Base-by-base conservation (phyloP, 176 grass and related monocot genomes). In the Ensete ventricosum region DNA sequence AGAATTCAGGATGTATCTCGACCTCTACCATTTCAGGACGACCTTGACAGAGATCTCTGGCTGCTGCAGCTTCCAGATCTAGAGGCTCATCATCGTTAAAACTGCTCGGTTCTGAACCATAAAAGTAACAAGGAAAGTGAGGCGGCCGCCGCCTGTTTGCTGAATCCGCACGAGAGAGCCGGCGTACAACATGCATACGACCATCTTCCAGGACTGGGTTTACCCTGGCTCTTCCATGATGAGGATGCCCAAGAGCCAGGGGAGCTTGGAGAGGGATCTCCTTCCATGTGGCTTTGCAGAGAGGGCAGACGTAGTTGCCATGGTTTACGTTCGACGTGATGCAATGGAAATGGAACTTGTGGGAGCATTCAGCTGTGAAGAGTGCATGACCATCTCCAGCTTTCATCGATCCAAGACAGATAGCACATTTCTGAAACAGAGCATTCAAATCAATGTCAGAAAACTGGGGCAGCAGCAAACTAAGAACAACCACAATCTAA, bases 371-470 rank as follows among this genome's bases (percentile, higher is more conserved):
- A 29, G 73, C 73, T 12, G 73, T 75, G 26, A 75, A 75, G 54
- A 75, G 73, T 7, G 73, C 54, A 48, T 48, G 54, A 43, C 73
- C 73, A 60, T 75, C 54, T 9, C 73, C 54, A 3, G 73, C 54
- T 59, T 60, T 75, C 73, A 75, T 75, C 25, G 54, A n/a, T 19
- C 73, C 73, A 75, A 75, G 73, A 48, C 73, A 75, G 17, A 75
- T 75, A 59, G 73, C 26, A 75, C 73, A 75, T 49, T 58, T 60
- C 73, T 75, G 73, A 48, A 58, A 20, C 26, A 60, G 17, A 75
- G 34, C 21, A 11, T 14, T 53, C 16, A 16, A 52, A 11, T 0
- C 11, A 65, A 65, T 13, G 63, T 65, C 7, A 75, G 73, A 34
- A 0, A 48, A 60, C 19, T 60, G 19, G 2, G 12, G 1, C 2